Base-by-base conservation (phyloP, 164 flowering plant species). In the Pachysandra terminalis region DNA sequence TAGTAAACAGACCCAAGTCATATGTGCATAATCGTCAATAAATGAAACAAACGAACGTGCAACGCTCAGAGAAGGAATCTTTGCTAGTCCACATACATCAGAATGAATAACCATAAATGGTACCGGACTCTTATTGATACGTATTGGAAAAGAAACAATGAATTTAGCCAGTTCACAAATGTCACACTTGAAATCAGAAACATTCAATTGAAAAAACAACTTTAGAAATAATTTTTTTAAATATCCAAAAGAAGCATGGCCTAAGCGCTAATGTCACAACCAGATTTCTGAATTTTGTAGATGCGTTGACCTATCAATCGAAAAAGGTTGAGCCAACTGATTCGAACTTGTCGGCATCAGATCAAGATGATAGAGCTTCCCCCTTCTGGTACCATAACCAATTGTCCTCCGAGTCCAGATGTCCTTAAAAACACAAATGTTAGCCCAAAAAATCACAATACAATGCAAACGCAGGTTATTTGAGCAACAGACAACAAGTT, bases 401-500 rank as follows among this genome's bases (percentile, higher is more conserved):
- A 70, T 74, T 55, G 65, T 71, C 26, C 55, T 21, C 55, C 27
- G 37, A 6, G 71, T 77, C 23, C 37, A 59, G 25, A 70, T 64
- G 51, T 68, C 74, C 70, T 67, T 77, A 71, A 63, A 74, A 19
- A 71, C 51, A 68, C 68, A 76, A 64, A 13, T 45, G 19, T 73
- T 19, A 54, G 75, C 75, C 73, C 72, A 71, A 74, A 78, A 78
- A 67, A 74, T 61, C 2, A 78, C 71, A 71, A 65, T 45, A 78
- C 73, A 68, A 64, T 55, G 45, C 56, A 74, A 9, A 64, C 52
- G 3, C 16, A 23, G 17, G 68, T 68, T 12, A 71, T 64, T 35
- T 60, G 65, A 60, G 71, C 45, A 35, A 52, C 59, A 4, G 71
- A 64, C 56, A 71, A 57, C n/a, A 64, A 48, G 40, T 70, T 70